Evolutionary conservation across 768 basidiomycete genomes (phyloP), one percentile per base, ranked within the genome.

Genomic region (Boletus patriciae): DNA sequence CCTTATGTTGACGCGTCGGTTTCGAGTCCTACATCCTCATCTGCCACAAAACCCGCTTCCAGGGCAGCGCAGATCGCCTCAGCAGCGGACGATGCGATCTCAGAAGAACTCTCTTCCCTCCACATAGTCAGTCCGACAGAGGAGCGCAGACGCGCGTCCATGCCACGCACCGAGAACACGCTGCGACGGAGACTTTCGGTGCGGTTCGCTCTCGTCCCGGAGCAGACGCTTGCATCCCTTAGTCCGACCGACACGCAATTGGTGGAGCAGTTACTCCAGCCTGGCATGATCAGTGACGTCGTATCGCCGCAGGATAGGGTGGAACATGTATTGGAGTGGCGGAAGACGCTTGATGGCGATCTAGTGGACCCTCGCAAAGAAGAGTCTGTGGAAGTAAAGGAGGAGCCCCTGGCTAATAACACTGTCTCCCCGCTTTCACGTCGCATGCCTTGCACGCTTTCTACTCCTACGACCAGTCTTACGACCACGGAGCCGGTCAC

Each of bases 381-480:
- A 73, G 62, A 74, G 73, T 52, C 68, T 52, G 62, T 45, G 38
- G 52, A 51, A 11, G 50, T 46, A 11, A 59, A 56, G 44, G 19
- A 33, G 12, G 57, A 63, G 15, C 27, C 44, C 0, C 11, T 21
- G 13, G 45, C 55, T 8, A n/a, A 19, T n/a, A 37, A 23, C 19
- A 19, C 51, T 3, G 13, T 9, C 23, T 4, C 50, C 25, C 21
- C 40, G 23, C 65, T 68, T 11, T 74, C 75, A 37, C 73, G 74
- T 37, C 66, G 62, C 54, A 86, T 86, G 85, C 85, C 85, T 2
- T 78, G 85, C 45, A 80, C 84, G 3, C 73, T 86, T 13, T 64
- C 66, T 44, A 76, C 83, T 0, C 83, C 84, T 18, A 77, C 81
- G 23, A 71, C 78, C 11, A 73, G 71, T 59, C 61, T 64, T 15